Percentiles rank a stretch among this genome's conserved stretches.
Evolutionary conservation across 2,329 filamentous ascomycete species (phyloP).

Genomic region (Penicillium sp.): DNA sequence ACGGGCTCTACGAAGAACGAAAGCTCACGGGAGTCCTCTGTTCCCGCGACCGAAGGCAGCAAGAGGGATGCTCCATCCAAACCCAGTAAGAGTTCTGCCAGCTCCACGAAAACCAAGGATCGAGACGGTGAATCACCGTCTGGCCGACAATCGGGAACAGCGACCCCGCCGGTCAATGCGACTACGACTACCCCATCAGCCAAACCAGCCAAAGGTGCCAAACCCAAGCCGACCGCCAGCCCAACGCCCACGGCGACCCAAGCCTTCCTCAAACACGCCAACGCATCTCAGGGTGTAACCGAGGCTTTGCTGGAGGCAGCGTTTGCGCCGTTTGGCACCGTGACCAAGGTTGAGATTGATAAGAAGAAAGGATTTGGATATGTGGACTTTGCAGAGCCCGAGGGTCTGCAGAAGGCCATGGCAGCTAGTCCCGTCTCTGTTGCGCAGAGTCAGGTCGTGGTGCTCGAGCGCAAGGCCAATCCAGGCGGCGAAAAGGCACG

Average conservation of each 20-base stretch:
- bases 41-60: slow-evolving; percentile 3
- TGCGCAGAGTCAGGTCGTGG: slow-evolving; percentile 81
- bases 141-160: slow-evolving; percentile 20
- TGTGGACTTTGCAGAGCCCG: slow-evolving; percentile 78
- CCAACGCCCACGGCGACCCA: slow-evolving; percentile 37
- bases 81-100: slow-evolving; percentile 18
- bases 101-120: slow-evolving; percentile 23
- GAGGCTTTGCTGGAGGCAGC: slow-evolving; percentile 75
- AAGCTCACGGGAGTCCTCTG: slow-evolving; percentile 18
- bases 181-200: slow-evolving; percentile 10
- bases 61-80: slow-evolving; percentile 29
- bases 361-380: slow-evolving; percentile 94
- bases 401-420: slow-evolving; percentile 75
- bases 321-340: slow-evolving; percentile 71
- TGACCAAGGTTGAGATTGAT: slow-evolving; percentile 85
- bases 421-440: slow-evolving; percentile 78
- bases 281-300: slow-evolving; percentile 87
- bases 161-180: slow-evolving; percentile 18
- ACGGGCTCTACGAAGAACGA: slow-evolving; percentile 28
- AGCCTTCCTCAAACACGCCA: slow-evolving; percentile 79
- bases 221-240: slow-evolving; percentile 30
- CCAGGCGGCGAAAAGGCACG: slow-evolving; percentile 36
- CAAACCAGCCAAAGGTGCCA: slow-evolving; percentile 31
- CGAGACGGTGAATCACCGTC: slow-evolving; percentile 21
- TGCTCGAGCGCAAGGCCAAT: slow-evolving; percentile 64